Base-by-base conservation (phyloP, 306 rosid species). In the Geum urbanum region DNA sequence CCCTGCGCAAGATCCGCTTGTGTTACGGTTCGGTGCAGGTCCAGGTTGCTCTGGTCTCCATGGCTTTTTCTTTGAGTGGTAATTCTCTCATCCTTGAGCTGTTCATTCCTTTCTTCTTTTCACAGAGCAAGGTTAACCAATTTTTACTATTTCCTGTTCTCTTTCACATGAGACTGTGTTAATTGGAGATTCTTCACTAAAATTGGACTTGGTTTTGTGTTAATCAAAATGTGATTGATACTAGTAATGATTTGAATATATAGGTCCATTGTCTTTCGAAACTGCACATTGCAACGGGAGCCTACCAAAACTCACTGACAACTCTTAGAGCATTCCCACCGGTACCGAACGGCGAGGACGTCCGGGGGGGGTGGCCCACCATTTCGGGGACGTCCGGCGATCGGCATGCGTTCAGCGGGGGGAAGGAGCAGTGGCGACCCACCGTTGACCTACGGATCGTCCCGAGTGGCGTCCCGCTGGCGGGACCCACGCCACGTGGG, bases 221-320 rank as follows among this genome's bases (percentile, higher is more conserved):
- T 22, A 10, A 53, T 53, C 8, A 18, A 53, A 9, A 52, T 18
- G 18, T 6, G 22, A 24, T 53, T 19, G 32, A 19, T 27, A 53
- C 19, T 18, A 53, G 58, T 18, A 53, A 0, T 37, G 47, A 50
- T 18, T 72, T 22, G 68, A 12, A 14, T 44, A 63, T 6, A 59
- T 35, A 59, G 77, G 77, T 41, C 77, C 77, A 4, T n/a, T 73
- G 3, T 18, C 46, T 9, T 73, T 73, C 77, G 24, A 3, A 27
- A 32, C 7, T 63, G 70, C 45, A 63, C 14, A 73, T 64, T 73
- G 41, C 64, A 73, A 73, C 18, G 77, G 77, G 14, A 73, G 71
- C 71, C 46, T 64, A 73, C 77, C 77, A 43, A 52, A 71, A 24
- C 24, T 63, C 24, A 13, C 41, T 4, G 77, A 73, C 19, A 73